Percentiles rank a stretch among this genome's conserved stretches.
phyloP scores from a whole-genome alignment of 768 basidiomycete species.

The Cantharellus anzutake region DNA sequence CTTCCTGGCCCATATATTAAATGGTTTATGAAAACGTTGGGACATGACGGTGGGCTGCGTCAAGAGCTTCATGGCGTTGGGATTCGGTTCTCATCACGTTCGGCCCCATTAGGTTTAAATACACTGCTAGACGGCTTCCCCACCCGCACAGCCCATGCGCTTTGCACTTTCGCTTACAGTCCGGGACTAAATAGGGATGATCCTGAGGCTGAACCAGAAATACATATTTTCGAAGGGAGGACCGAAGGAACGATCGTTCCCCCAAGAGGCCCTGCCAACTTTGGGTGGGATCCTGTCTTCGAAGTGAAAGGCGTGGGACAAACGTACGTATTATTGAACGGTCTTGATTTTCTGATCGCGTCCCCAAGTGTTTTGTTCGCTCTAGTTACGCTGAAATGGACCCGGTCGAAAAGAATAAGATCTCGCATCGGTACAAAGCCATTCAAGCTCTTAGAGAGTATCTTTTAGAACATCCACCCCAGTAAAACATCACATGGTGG shows the following conservation, averaged over 20 bases:
- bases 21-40: slow-evolving; percentile 63
- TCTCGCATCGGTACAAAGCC: slow-evolving; percentile 49
- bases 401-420: slow-evolving; percentile 37
- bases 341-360: not conserved
- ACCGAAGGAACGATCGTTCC: slow-evolving; percentile 84
- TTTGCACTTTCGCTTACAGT: slow-evolving; percentile 94
- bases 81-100: not conserved
- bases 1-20: slow-evolving; percentile 98
- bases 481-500: too few relatives aligned
- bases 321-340: slow-evolving; percentile 34
- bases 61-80: not conserved
- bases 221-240: slow-evolving; percentile 67
- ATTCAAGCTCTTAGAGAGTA: slow-evolving; percentile 43
- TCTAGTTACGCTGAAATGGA: slow-evolving; percentile 54
- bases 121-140: slow-evolving; percentile 60
- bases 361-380: not conserved
- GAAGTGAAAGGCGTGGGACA: slow-evolving; percentile 53
- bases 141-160: slow-evolving; percentile 63
- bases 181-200: slow-evolving; percentile 41
- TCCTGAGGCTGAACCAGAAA: slow-evolving; percentile 24
- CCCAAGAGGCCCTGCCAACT: slow-evolving; percentile 53
- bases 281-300: slow-evolving; percentile 88
- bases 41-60: slow-evolving; percentile 51
- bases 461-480: slow-evolving; percentile 12
- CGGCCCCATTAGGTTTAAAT: slow-evolving; percentile 40